phyloP scores from a whole-genome alignment of 2,329 filamentous ascomycete genomes.

The Xylaria sp. region DNA sequence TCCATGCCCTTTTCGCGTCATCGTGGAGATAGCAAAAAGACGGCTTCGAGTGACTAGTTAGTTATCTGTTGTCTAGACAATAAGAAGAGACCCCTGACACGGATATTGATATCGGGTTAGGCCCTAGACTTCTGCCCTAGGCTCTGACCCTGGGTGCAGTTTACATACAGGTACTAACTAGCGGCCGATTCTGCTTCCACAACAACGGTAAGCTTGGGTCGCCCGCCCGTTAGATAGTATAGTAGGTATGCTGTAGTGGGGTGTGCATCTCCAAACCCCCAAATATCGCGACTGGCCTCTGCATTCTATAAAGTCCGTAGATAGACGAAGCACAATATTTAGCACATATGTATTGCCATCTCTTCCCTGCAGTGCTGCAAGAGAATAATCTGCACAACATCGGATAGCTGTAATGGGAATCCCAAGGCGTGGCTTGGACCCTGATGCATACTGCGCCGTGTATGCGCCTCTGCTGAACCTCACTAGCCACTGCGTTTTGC shows the following conservation, averaged over 20 bases:
- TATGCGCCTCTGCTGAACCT: background rate
- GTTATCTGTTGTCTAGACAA: background rate
- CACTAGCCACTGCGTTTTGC: background rate
- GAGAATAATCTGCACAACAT: background rate
- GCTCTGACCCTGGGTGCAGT: background rate
- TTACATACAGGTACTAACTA: conserved; percentile 15
- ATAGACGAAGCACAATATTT: too few relatives aligned
- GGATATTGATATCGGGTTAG: background rate
- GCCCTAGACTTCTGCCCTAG: background rate
- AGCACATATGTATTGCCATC: too few relatives aligned
- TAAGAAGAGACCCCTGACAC: background rate
- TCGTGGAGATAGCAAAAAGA: background rate
- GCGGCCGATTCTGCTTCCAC: conserved; percentile 21
- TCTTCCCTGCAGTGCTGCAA: background rate
- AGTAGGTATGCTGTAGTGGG: background rate
- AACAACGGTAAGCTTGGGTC: conserved; percentile 24
- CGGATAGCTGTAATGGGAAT: background rate
- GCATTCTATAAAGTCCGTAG: too few relatives aligned
- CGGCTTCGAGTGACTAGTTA: background rate
- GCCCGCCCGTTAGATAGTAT: conserved; percentile 7
- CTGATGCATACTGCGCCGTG: background rate
- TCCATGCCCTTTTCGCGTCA: background rate
- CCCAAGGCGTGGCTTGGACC: background rate
- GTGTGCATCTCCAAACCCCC: background rate
- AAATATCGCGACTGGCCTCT: too few relatives aligned